Conservation (phyloP, 2,329 filamentous ascomycete genomes). For the Scedosporium minutisporum region DNA sequence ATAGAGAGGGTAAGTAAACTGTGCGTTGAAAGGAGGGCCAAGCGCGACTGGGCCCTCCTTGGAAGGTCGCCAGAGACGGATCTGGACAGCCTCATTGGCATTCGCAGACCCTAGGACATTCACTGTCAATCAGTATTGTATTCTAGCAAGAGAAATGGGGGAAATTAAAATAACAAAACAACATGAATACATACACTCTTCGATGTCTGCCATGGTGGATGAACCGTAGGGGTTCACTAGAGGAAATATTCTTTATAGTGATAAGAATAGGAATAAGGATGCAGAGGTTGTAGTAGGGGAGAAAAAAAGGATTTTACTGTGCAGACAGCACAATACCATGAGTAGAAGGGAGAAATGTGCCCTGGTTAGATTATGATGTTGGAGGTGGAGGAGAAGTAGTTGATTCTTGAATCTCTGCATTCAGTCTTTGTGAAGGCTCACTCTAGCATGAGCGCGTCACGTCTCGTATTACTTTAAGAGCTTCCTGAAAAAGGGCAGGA, state of each 20-base stretch:
- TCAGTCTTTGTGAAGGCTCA: neutral
- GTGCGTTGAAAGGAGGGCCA: constrained; percentile 67
- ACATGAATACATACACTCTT: constrained; percentile 2
- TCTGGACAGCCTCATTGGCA: constrained; percentile 52
- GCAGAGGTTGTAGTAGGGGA: neutral
- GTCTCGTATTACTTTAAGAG: constrained; percentile 1
- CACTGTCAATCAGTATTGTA: neutral
- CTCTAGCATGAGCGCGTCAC: neutral
- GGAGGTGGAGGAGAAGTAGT: too few species aligned
- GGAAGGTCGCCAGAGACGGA: constrained; percentile 47
- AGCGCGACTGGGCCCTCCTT: constrained; percentile 38
- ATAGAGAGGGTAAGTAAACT: constrained; percentile 86
- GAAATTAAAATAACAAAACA: neutral
- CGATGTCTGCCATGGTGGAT: constrained; percentile 3
- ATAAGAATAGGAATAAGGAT: neutral
- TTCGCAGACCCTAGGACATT: constrained; percentile 42
- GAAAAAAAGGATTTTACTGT: neutral
- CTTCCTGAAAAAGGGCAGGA: neutral
- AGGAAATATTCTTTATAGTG: neutral
- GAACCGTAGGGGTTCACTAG: neutral
- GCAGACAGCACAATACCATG: too few species aligned
- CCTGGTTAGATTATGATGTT: too few species aligned
- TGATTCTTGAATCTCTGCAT: too few species aligned
- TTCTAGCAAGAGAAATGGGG: neutral
- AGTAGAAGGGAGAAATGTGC: too few species aligned